phyloP scores from a whole-genome alignment of 163 green algal species.

The Scenedesmus sp. region DNA sequence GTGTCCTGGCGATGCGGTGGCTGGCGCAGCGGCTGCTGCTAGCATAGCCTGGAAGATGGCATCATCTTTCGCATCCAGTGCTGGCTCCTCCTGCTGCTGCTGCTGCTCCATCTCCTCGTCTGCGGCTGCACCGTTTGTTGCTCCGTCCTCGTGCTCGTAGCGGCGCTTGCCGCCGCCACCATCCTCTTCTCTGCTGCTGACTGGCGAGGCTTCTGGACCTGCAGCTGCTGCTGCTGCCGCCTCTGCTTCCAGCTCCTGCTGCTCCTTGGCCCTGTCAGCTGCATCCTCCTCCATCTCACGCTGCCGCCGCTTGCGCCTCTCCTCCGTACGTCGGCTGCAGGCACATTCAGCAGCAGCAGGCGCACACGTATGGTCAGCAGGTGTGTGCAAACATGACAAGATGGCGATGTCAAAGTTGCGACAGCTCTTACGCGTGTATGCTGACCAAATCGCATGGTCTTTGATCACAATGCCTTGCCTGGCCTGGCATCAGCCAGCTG shows the following conservation, averaged over 20 bases:
- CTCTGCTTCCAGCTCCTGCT: background rate
- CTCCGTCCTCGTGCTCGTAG: background rate
- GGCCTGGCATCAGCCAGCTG: background rate
- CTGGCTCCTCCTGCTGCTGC: slow-evolving; percentile 7
- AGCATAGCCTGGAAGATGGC: slow-evolving; percentile 74
- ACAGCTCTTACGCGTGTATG: too few relatives aligned
- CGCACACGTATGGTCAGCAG: background rate
- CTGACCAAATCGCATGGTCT: too few relatives aligned
- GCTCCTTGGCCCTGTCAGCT: slow-evolving; percentile 41
- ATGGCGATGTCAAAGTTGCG: too few relatives aligned
- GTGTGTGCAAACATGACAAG: background rate
- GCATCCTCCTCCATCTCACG: slow-evolving; percentile 60
- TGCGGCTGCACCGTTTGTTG: slow-evolving; percentile 28
- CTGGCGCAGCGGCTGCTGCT: slow-evolving; percentile 56
- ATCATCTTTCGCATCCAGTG: slow-evolving; percentile 48
- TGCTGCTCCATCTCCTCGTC: background rate
- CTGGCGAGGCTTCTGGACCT: background rate
- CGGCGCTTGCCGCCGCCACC: background rate
- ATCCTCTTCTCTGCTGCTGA: background rate
- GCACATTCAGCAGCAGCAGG: background rate
- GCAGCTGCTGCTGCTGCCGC: slow-evolving; percentile 15
- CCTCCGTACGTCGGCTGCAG: slow-evolving; percentile 63
- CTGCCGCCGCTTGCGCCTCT: slow-evolving; percentile 60
- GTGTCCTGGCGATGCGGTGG: slow-evolving; percentile 16
- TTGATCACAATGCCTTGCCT: too few relatives aligned